Percentiles rank a stretch among this genome's conserved stretches.
phyloP scores from a whole-genome alignment of 2,329 filamentous ascomycete species.

The Shiraia sp. region DNA sequence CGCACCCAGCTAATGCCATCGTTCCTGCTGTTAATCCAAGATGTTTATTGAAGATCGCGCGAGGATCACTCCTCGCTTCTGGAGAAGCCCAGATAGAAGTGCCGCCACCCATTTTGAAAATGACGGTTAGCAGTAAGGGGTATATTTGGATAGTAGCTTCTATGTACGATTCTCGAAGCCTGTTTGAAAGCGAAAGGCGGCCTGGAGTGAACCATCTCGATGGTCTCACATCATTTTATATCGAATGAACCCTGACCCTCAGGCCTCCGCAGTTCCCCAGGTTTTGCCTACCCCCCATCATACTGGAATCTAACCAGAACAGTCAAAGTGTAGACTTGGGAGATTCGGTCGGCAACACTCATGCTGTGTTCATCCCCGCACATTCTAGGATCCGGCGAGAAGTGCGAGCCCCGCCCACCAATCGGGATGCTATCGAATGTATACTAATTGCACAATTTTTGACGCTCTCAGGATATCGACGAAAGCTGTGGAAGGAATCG shows the following conservation, averaged over 20 bases:
- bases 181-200: no score
- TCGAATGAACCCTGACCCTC: no score
- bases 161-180: no score
- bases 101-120: slow-evolving; percentile 42
- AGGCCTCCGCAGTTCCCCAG: background rate
- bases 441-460: no score
- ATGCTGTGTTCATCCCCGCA: background rate
- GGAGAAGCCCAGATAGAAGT: slow-evolving; percentile 46
- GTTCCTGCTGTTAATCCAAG: slow-evolving; percentile 40
- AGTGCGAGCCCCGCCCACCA: background rate
- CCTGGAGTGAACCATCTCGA: no score
- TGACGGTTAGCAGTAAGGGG: background rate
- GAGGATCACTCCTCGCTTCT: slow-evolving; percentile 44
- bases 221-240: no score
- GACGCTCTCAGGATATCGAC: background rate
- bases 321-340: no score
- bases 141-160: no score
- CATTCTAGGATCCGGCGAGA: background rate
- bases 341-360: no score
- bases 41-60: slow-evolving; percentile 44
- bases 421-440: background rate
- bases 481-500: background rate
- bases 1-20: slow-evolving; percentile 45
- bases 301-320: no score
- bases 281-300: background rate